phyloP scores from a whole-genome alignment of 75 land plant species.

The Isoetes taiwanensis region DNA sequence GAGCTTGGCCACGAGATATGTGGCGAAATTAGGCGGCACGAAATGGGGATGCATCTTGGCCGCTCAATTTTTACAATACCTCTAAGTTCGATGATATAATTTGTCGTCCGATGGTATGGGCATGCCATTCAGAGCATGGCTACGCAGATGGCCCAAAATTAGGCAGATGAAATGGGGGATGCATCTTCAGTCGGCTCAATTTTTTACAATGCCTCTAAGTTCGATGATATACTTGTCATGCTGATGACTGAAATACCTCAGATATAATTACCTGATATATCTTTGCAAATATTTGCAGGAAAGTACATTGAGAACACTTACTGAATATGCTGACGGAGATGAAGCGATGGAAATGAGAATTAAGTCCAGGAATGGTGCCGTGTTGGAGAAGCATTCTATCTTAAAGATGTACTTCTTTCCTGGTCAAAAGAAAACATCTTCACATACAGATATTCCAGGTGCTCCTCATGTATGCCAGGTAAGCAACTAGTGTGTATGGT shows the following conservation, averaged over 20 bases:
- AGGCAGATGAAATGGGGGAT: slow-evolving; percentile 99
- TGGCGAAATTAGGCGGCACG: too few species aligned
- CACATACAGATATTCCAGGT: slow-evolving; percentile 49
- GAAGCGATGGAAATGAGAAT: slow-evolving; percentile 87
- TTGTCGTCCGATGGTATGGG: too few species aligned
- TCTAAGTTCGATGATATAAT: too few species aligned
- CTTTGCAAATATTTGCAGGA: slow-evolving; percentile 44
- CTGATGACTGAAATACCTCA: too few species aligned
- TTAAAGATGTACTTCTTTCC: slow-evolving; percentile 95
- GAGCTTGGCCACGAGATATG: too few species aligned
- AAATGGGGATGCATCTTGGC: too few species aligned
- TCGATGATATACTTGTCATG: neutral
- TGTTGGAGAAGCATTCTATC: slow-evolving; percentile 78
- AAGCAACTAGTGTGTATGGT: too few species aligned
- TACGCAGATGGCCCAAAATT: slow-evolving; percentile 70
- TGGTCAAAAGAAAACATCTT: slow-evolving; percentile 68
- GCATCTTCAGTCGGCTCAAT: slow-evolving; percentile 72
- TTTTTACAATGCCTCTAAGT: slow-evolving; percentile 70
- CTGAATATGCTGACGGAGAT: slow-evolving; percentile 68
- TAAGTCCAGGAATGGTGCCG: slow-evolving; percentile 80
- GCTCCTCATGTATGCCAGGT: slow-evolving; percentile 96
- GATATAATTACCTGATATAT: too few species aligned
- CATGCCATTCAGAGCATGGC: slow-evolving; percentile 75
- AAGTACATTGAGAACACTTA: slow-evolving; percentile 39
- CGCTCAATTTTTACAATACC: too few species aligned